Evolutionary conservation across 495 filamentous ascomycete genomes (phyloP).

Genomic region (Hypoxylon lienhwacheense): DNA sequence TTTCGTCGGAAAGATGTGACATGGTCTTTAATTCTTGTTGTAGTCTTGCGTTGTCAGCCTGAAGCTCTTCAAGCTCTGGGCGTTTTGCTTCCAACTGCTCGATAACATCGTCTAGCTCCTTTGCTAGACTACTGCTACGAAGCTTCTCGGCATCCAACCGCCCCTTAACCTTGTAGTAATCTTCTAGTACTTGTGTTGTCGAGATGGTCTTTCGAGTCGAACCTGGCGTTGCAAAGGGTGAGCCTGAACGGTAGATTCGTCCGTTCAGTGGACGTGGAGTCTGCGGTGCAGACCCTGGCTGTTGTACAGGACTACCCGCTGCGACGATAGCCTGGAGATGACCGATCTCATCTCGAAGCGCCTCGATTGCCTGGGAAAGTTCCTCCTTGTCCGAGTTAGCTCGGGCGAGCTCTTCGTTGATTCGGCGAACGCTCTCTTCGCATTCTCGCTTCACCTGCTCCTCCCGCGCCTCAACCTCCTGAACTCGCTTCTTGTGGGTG

Average conservation of each 20-base stretch:
- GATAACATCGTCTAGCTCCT: conserved; percentile 79
- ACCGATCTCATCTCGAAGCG: conserved; percentile 71
- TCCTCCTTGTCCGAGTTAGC: conserved; percentile 71
- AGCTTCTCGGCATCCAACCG: conserved; percentile 65
- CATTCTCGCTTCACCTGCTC: conserved; percentile 80
- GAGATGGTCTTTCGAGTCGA: conserved; percentile 54
- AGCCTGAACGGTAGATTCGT: conserved; percentile 46
- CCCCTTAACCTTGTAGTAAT: conserved; percentile 56
- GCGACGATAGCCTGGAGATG: conserved; percentile 56
- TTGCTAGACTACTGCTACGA: conserved; percentile 67
- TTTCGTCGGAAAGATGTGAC: conserved; percentile 65
- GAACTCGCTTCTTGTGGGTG: conserved; percentile 75
- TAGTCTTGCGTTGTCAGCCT: conserved; percentile 68
- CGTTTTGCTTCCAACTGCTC: conserved; percentile 67
- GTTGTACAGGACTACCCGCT: conserved; percentile 32
- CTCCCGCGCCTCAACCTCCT: conserved; percentile 75
- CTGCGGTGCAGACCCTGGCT: conserved; percentile 52
- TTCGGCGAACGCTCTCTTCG: conserved; percentile 74
- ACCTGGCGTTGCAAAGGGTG: conserved; percentile 56
- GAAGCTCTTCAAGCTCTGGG: conserved; percentile 67
- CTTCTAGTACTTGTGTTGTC: conserved; percentile 55
- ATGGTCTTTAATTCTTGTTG: conserved; percentile 75
- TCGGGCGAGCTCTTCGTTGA: conserved; percentile 69
- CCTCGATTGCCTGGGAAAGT: conserved; percentile 65
- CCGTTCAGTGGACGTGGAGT: conserved; percentile 63